Base-by-base conservation (phyloP, 345 rosid species). In the Aquilaria sinensis region DNA sequence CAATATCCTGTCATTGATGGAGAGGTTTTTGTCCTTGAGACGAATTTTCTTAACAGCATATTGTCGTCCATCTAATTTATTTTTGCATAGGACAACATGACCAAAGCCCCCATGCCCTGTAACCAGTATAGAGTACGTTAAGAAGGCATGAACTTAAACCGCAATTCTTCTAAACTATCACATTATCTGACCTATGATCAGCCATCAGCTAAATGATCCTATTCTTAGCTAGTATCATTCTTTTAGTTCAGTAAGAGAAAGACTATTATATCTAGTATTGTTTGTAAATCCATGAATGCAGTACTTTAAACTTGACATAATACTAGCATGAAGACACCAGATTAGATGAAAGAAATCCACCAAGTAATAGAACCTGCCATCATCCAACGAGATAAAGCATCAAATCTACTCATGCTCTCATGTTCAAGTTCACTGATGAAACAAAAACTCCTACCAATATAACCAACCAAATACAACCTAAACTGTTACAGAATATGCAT, bases 51-150 rank as follows among this genome's bases (percentile, higher is more conserved):
- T 93, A 68, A 93, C 85, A 2, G 98, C 98, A 78, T 93, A 93
- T 58, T 93, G 97, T 66, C 98, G 90, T 70, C 98, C 98, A 75
- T 93, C 98, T 66, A 93, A 74, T 76, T 93, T 93, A 81, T 93
- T 93, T 83, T 89, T 87, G 81, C 98, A 90, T 47, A 93, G 70
- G 5, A 93, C 92, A 66, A 93, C 98, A 68, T 83, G 94, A 53
- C 94, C 98, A 66, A 93, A 93, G 70, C 96, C 96, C 63, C 98
- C 98, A 71, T 88, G 98, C 61, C 98, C 98, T 93, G 74, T 66
- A 30, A 43, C 16, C 53, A 74, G 46, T 16, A 50, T 23, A 23
- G 23, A 23, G 23, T 23, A 23, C 23, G 23, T 23, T 23, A 23
- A 23, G 23, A 23, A 23, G 23, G 23, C 23, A 23, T 23, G 23